A percentile compares a stretch with the other conserved stretches of the same genome.
Evolutionary conservation across 768 basidiomycete species (phyloP).

Genomic region (Boletus rubropictus): DNA sequence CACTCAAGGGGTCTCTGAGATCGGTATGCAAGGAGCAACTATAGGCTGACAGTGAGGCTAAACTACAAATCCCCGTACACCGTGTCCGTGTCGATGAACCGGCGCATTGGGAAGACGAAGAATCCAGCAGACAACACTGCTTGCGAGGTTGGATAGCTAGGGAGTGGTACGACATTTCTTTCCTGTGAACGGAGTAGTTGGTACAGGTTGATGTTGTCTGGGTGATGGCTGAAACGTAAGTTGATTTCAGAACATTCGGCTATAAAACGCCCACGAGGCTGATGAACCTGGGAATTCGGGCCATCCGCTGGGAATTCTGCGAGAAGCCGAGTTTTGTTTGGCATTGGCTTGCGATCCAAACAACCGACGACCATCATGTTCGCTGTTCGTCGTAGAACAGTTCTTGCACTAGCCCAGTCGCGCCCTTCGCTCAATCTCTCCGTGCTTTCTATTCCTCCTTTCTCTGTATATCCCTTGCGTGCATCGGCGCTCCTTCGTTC

Average conservation of each 20-base stretch:
- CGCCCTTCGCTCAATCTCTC: neutral
- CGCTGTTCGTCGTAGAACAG: neutral
- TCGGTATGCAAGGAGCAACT: neutral
- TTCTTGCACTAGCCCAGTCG: conserved; percentile 2
- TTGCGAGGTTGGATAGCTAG: conserved; percentile 6
- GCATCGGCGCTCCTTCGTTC: neutral
- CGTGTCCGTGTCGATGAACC: conserved; percentile 5
- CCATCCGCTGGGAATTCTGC: neutral
- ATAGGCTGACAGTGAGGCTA: conserved; percentile 7
- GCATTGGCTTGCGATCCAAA: conserved; percentile 11
- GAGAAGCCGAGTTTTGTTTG: conserved; percentile 6
- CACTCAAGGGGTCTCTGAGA: conserved; percentile 6
- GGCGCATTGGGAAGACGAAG: conserved; percentile 2
- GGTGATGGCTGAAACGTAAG: conserved; percentile 22
- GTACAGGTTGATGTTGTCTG: conserved; percentile 20
- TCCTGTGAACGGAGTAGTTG: conserved; percentile 2
- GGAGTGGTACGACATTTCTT: conserved; percentile 15
- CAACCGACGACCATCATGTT: conserved; percentile 10
- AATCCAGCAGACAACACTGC: neutral
- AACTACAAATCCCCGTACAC: conserved; percentile 9
- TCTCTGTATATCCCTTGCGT: neutral
- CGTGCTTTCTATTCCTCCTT: neutral
- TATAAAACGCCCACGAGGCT: conserved; percentile 12
- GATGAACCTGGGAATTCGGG: conserved; percentile 8
- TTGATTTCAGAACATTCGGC: conserved; percentile 24